Percentiles rank a stretch among this genome's conserved stretches.
Conservation (phyloP, 495 filamentous ascomycete genomes). For the Neurospora cerealis region DNA sequence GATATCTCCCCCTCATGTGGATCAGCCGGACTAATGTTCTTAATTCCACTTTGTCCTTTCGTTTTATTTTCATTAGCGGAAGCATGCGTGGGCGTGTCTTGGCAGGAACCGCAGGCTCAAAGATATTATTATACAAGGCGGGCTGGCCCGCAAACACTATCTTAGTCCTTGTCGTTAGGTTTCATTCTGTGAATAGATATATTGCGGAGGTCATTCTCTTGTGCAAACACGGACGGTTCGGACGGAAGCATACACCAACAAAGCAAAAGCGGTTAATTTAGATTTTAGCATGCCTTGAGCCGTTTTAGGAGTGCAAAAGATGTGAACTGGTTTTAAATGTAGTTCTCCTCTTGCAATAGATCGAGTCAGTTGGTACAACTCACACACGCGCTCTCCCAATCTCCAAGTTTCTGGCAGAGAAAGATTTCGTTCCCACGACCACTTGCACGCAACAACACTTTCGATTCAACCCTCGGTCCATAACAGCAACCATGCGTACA, state of each 20-base stretch:
- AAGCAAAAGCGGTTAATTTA: too few species aligned
- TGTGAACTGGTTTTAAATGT: not conserved
- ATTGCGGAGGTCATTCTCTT: not conserved
- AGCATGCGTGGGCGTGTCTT: not conserved
- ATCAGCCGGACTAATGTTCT: not conserved
- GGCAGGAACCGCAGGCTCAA: not conserved
- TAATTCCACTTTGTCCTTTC: not conserved
- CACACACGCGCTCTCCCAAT: not conserved
- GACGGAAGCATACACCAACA: not conserved
- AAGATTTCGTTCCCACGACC: not conserved
- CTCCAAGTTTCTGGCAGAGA: not conserved
- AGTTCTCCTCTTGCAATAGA: not conserved
- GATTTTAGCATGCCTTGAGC: not conserved
- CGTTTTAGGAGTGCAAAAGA: not conserved
- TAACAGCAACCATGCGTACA: not conserved
- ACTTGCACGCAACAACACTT: not conserved
- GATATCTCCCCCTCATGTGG: not conserved
- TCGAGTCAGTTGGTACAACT: not conserved
- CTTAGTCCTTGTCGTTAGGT: not conserved
- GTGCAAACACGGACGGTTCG: not conserved
- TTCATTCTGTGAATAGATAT: not conserved
- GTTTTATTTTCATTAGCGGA: not conserved
- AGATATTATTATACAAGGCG: not conserved
- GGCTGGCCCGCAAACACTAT: not conserved
- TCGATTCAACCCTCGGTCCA: not conserved